Percentiles rank a stretch among this genome's conserved stretches.
Conservation (phyloP, 176 grass and related monocot genomes). For the Rhynchospora tenuis region DNA sequence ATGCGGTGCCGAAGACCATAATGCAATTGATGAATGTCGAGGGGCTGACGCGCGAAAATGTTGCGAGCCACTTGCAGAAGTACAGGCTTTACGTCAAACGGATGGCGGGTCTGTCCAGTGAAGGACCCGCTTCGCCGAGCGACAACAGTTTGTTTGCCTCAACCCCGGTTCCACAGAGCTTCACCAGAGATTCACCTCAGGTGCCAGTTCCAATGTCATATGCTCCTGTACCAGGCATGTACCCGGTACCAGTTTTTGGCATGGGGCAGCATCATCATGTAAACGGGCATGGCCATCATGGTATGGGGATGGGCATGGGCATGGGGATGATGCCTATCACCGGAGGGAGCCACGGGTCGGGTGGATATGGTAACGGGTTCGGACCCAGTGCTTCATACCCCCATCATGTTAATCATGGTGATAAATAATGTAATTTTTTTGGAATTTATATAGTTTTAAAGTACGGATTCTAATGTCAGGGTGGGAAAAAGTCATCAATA, state of each 20-base stretch:
- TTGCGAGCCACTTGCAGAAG: conserved; percentile 91
- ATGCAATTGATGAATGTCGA: conserved; percentile 99
- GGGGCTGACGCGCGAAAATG: conserved; percentile 78
- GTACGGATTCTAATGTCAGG: not conserved
- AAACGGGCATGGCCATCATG: conserved; percentile 6
- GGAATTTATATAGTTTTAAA: not conserved
- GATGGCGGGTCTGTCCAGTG: conserved; percentile 62
- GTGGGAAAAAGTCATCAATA: not conserved
- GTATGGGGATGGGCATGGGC: conserved; percentile 15
- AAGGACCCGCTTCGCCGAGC: conserved; percentile 36
- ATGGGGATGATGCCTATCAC: conserved; percentile 24
- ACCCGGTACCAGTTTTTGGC: conserved; percentile 27
- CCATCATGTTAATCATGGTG: conserved; percentile 23
- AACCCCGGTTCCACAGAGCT: conserved; percentile 35
- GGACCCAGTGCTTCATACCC: conserved; percentile 14
- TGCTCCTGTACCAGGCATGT: conserved; percentile 16
- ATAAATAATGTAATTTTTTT: conserved; percentile 12
- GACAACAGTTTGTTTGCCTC: conserved; percentile 48
- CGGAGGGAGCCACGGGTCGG: conserved; percentile 17
- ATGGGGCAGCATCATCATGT: conserved; percentile 16
- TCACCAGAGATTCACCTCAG: conserved; percentile 24
- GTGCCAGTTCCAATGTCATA: conserved; percentile 27
- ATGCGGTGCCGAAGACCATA: conserved; percentile 86
- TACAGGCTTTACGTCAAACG: conserved; percentile 77
- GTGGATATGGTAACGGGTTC: conserved; percentile 2